Base-by-base conservation (phyloP, 805 yeast species). In the Candida nitratophila region DNA sequence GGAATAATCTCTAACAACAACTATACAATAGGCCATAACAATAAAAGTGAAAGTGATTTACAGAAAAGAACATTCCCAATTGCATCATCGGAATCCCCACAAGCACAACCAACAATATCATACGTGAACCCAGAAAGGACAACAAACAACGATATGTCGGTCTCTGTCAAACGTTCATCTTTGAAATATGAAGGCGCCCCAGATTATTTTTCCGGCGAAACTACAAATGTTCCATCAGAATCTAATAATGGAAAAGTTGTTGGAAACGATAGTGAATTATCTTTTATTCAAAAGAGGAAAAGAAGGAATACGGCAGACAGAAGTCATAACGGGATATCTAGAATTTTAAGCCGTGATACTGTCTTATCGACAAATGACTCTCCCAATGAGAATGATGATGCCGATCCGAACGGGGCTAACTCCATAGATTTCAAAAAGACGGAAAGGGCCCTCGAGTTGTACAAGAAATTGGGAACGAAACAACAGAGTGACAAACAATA, bases 401-500 rank as follows among this genome's bases (percentile, higher is more conserved):
- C 17, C 4, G 21, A n/a, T 32, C 20, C 19, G 6, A 17, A 19
- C 5, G n/a, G 12, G 3, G 17, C 31, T n/a, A 17, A 9, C 8
- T 9, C 39, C 24, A 4, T 9, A 6, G 37, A 19, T 10, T 34
- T 10, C 17, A 36, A 15, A 22, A 24, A 15, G 17, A 8, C 39
- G 5, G 30, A 21, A 22, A 24, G 22, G 15, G 32, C 32, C 3
- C 3, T 26, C 10, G 44, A 43, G 14, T 40, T 57, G 17, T 30
- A 50, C 3, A 53, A 51, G 19, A 47, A 47, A 29, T 44, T 60
- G 11, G 56, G 50, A 12, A 44, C 61, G 7, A 56, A 66, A 44
- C 51, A 61, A 35, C 75, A 81, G 1, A 62, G 65, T 38, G 74
- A 69, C 16, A 81, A 76, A 53, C 66, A 77, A 46, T 81, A 81